A percentile compares a stretch with the other conserved stretches of the same genome.
phyloP scores from a whole-genome alignment of 192 early-diverging fungal species.

The Coemansia guatemalensis region DNA sequence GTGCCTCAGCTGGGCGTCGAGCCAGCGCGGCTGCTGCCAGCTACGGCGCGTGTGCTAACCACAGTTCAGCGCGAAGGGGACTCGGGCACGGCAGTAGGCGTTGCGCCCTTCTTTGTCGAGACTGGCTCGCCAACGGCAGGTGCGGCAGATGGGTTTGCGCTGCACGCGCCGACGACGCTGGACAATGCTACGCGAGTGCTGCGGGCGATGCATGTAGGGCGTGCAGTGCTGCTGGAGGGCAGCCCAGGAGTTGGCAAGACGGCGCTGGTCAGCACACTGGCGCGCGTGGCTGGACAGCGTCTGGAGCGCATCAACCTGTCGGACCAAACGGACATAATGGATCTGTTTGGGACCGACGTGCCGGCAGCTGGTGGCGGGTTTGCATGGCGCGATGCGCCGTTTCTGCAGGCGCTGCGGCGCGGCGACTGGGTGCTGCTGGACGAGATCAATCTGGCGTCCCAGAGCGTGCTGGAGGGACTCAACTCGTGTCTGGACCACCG shows the following conservation, averaged over 20 bases:
- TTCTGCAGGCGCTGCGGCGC: slow-evolving; percentile 91
- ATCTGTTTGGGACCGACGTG: slow-evolving; percentile 97
- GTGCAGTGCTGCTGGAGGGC: slow-evolving; percentile 94
- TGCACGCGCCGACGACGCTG: slow-evolving; percentile 89
- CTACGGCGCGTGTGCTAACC: slow-evolving; percentile 1
- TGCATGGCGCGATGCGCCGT: slow-evolving; percentile 97
- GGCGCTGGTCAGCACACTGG: slow-evolving; percentile 80
- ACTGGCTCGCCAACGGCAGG: slow-evolving; percentile 55
- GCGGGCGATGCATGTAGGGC: slow-evolving; percentile 85
- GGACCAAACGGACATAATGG: slow-evolving; percentile 98
- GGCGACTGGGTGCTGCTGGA: slow-evolving; percentile 98
- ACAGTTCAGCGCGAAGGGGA: background rate
- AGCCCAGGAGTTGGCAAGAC: slow-evolving; percentile 98
- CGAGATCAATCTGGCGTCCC: slow-evolving; percentile 97
- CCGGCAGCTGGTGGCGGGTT: slow-evolving; percentile 83
- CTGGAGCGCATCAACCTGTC: slow-evolving; percentile 96
- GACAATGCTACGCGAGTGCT: slow-evolving; percentile 84
- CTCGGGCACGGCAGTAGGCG: slow-evolving; percentile 58
- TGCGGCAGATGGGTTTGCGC: slow-evolving; percentile 64
- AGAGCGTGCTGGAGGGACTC: slow-evolving; percentile 97
- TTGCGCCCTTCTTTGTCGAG: slow-evolving; percentile 77
- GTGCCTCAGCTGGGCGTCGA: slow-evolving; percentile 33
- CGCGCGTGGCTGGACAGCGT: slow-evolving; percentile 73
- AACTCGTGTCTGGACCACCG: slow-evolving; percentile 99
- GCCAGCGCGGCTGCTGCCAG: slow-evolving; percentile 8